These are phyloP conservation scores for Penicillium sp. DNA, from an alignment of 2,329 filamentous ascomycete species.

Conservation along the genomic window DNA sequence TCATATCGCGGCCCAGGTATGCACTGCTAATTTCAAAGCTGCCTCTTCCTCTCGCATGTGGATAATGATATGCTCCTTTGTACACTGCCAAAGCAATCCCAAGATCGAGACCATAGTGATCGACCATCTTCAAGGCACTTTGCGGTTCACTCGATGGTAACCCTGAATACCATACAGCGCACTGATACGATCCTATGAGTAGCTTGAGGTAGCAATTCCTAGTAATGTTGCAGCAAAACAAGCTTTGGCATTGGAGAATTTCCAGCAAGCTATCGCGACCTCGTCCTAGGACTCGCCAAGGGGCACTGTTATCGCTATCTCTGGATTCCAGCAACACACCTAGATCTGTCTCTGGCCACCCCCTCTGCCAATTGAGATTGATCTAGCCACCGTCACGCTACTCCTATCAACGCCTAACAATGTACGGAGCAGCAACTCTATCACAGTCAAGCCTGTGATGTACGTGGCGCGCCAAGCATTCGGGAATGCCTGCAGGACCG, in stretches of 20 bases:
- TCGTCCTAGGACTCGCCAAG: too few relatives aligned
- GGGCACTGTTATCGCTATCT: too few relatives aligned
- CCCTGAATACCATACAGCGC: neutral
- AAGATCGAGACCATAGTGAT: constrained; percentile 8
- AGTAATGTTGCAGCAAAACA: too few relatives aligned
- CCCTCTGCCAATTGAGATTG: neutral
- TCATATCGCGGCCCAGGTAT: constrained; percentile 8
- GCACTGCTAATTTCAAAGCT: constrained; percentile 6
- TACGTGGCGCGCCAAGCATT: constrained; percentile 13
- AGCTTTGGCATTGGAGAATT: neutral
- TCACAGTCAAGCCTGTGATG: neutral
- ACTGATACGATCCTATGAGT: neutral
- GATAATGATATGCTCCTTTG: neutral
- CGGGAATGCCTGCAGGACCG: constrained; percentile 8
- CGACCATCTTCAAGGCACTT: neutral
- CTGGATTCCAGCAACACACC: neutral
- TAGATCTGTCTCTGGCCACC: neutral
- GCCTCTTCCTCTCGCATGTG: constrained; percentile 2
- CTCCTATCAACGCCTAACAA: too few relatives aligned
- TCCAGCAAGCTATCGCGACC: too few relatives aligned
- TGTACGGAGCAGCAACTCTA: neutral
- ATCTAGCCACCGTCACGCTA: neutral
- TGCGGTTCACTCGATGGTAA: neutral
- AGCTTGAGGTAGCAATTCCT: too few relatives aligned
- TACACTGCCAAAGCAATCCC: neutral